These are phyloP conservation scores for Phlebiopsis flavidoalba DNA, from an alignment of 768 basidiomycete genomes.

Conservation along the genomic window DNA sequence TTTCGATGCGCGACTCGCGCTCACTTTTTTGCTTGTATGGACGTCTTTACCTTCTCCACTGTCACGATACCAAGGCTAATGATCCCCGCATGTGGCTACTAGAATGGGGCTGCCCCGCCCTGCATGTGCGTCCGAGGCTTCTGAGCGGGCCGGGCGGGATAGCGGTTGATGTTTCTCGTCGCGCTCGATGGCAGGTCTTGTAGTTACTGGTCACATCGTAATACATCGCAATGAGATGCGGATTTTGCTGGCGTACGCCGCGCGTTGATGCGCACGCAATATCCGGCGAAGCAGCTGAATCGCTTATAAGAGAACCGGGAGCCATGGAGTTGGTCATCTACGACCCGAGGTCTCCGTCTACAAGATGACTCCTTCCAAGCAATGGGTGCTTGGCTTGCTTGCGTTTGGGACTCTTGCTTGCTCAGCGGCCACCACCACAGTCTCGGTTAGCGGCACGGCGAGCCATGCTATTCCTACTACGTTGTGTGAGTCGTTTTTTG, in stretches of 20 bases:
- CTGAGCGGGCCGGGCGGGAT: background rate
- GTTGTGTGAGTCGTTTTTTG: slow-evolving; percentile 36
- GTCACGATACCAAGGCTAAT: background rate
- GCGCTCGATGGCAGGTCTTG: background rate
- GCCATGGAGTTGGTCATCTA: background rate
- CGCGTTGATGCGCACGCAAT: background rate
- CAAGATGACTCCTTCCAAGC: background rate
- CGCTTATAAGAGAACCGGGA: background rate
- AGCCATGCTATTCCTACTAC: slow-evolving; percentile 49
- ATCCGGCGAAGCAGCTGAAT: background rate
- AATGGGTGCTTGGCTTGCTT: background rate
- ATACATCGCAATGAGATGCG: background rate
- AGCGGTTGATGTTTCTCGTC: background rate
- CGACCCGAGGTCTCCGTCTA: background rate
- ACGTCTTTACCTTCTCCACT: background rate
- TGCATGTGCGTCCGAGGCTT: background rate
- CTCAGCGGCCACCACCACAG: slow-evolving; percentile 21
- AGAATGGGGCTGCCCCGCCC: background rate
- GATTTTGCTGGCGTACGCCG: too few relatives aligned
- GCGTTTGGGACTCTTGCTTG: background rate
- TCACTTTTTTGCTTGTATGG: background rate
- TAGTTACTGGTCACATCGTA: background rate
- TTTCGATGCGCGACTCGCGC: background rate
- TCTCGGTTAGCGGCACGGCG: slow-evolving; percentile 39
- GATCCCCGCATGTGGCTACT: background rate